Conservation (phyloP, 345 rosid genomes). For the Linum lewisii region DNA sequence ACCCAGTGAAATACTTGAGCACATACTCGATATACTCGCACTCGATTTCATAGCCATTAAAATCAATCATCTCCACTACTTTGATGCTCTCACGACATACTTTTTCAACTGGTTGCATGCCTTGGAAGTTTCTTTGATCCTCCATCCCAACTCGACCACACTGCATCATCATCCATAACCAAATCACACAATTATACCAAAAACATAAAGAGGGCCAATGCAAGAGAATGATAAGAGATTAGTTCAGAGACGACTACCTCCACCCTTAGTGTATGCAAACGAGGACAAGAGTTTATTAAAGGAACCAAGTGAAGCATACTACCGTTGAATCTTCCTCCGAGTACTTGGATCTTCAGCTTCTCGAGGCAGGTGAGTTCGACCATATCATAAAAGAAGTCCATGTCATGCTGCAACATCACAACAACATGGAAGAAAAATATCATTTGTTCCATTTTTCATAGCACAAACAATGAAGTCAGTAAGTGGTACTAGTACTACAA, state of each 20-base stretch:
- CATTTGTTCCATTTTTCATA: too few relatives aligned
- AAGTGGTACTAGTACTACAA: too few relatives aligned
- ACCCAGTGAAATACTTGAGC: background rate
- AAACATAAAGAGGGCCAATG: too few relatives aligned
- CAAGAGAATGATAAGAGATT: too few relatives aligned
- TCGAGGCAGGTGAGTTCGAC: conserved; percentile 1
- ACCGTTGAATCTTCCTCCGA: background rate
- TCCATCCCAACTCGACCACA: too few relatives aligned
- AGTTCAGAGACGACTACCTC: background rate
- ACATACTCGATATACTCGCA: background rate
- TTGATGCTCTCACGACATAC: background rate
- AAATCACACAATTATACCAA: background rate
- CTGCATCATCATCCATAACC: background rate
- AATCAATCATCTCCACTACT: background rate
- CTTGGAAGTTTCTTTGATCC: background rate
- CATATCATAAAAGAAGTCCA: background rate
- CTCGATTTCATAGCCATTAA: background rate
- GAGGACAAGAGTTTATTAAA: conserved; percentile 2
- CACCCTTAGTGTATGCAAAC: background rate
- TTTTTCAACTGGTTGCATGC: background rate
- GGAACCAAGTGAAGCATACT: background rate
- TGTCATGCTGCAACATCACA: background rate
- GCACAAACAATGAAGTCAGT: too few relatives aligned
- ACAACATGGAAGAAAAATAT: background rate
- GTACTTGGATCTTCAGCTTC: background rate